phyloP scores from a whole-genome alignment of 768 basidiomycete genomes.

The Filobasidium floriforme region DNA sequence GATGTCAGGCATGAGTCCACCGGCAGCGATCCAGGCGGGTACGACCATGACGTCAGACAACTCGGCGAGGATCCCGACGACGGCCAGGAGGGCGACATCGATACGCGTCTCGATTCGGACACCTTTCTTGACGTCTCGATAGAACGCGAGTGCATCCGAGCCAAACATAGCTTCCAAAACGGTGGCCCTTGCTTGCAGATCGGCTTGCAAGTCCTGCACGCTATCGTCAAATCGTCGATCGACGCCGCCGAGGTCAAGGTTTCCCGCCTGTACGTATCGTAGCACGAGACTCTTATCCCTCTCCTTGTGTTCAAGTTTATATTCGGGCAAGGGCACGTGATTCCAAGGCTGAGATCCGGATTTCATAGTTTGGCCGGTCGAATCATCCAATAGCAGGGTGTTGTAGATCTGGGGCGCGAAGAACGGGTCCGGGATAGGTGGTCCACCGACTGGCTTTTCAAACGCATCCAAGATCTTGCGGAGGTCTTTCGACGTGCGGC shows the following conservation, averaged over 20 bases:
- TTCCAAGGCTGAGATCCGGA: constrained; percentile 41
- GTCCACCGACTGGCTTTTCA: not conserved
- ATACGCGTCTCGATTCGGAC: constrained; percentile 6
- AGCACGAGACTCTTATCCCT: not conserved
- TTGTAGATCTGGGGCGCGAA: constrained; percentile 19
- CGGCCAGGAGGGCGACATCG: constrained; percentile 36
- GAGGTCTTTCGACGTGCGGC: constrained; percentile 42
- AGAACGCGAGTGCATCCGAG: not conserved
- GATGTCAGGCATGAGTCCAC: constrained; percentile 28
- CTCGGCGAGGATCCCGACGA: constrained; percentile 39
- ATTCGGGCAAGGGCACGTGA: constrained; percentile 41
- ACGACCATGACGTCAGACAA: constrained; percentile 31
- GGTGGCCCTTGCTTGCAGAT: not conserved
- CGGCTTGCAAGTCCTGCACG: not conserved
- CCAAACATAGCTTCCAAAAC: constrained; percentile 10
- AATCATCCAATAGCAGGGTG: constrained; percentile 40
- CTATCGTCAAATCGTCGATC: not conserved
- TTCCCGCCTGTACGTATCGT: not conserved
- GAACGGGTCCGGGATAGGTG: constrained; percentile 14
- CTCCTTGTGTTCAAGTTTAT: constrained; percentile 19
- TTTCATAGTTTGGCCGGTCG: constrained; percentile 29
- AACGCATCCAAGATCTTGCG: constrained; percentile 29
- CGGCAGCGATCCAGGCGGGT: constrained; percentile 39
- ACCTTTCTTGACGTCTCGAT: not conserved
- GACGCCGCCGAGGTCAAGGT: not conserved